These are phyloP conservation scores for Elasticomyces elasticus DNA, from an alignment of 495 filamentous ascomycete species.

Conservation along the genomic window DNA sequence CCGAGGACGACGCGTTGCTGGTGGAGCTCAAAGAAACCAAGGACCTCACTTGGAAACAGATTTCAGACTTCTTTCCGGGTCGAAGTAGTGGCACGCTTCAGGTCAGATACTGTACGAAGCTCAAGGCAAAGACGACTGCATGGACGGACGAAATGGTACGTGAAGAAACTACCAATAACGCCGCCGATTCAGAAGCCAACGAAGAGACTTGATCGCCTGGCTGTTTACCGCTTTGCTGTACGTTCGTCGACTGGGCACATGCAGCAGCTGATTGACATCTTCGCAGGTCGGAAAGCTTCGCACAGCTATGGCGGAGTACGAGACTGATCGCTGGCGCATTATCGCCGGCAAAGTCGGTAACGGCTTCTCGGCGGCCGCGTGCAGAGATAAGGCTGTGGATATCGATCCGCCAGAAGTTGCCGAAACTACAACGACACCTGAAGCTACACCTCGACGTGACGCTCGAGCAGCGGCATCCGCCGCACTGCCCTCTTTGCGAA, in stretches of 20 bases:
- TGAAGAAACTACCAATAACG: conserved; percentile 1
- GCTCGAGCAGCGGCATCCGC: background rate
- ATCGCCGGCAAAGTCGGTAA: conserved; percentile 78
- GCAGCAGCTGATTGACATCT: conserved; percentile 25
- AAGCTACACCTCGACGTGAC: background rate
- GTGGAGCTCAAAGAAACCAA: conserved; percentile 88
- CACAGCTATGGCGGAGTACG: conserved; percentile 74
- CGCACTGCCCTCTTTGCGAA: background rate
- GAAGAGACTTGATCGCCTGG: conserved; percentile 5
- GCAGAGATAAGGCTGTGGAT: conserved; percentile 66
- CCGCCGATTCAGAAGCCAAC: background rate
- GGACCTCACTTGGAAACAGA: conserved; percentile 90
- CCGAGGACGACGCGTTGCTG: conserved; percentile 74
- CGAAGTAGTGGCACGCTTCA: conserved; percentile 79
- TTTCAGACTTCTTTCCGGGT: conserved; percentile 87
- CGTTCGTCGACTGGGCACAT: conserved; percentile 6
- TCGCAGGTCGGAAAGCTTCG: conserved; percentile 65
- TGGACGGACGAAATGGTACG: conserved; percentile 89
- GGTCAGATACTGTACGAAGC: conserved; percentile 86
- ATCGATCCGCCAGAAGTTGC: conserved; percentile 13
- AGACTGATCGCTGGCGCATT: conserved; percentile 81
- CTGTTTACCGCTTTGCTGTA: conserved; percentile 2
- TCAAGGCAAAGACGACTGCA: conserved; percentile 82
- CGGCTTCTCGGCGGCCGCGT: conserved; percentile 74
- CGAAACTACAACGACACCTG: background rate